Evolutionary conservation across 805 yeast genomes (phyloP).

Genomic region (Candida ascalaphidarum): DNA sequence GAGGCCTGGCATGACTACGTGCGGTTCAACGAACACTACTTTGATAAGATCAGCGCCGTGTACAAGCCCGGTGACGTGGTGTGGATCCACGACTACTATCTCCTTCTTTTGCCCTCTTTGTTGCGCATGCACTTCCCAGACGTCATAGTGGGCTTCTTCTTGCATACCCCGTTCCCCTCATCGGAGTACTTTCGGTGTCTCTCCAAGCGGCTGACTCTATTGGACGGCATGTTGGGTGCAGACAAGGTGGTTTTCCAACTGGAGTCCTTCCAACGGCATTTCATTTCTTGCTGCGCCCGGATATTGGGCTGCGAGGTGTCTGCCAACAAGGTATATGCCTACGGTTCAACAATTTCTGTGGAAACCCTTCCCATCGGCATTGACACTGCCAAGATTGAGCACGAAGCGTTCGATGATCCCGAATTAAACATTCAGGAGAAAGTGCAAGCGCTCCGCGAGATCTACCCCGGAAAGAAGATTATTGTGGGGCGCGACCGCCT

Average conservation of each 20-base stretch:
- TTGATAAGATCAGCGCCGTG: conserved; percentile 61
- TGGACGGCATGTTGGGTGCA: conserved; percentile 90
- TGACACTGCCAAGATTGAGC: conserved; percentile 60
- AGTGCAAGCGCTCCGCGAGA: conserved; percentile 52
- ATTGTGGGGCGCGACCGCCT: conserved; percentile 92
- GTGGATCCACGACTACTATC: conserved; percentile 88
- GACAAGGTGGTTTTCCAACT: conserved; percentile 83
- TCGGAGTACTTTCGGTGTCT: conserved; percentile 88
- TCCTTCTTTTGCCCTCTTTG: conserved; percentile 74
- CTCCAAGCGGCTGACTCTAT: conserved; percentile 69
- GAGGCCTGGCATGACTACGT: conserved; percentile 84
- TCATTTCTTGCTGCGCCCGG: conserved; percentile 83
- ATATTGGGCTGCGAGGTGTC: conserved; percentile 74
- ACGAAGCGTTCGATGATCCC: conserved; percentile 40
- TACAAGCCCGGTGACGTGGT: conserved; percentile 86
- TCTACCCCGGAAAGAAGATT: conserved; percentile 60
- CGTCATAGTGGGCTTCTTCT: conserved; percentile 66
- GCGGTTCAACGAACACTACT: conserved; percentile 82
- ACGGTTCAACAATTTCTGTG: conserved; percentile 70
- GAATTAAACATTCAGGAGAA: conserved; percentile 46
- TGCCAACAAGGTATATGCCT: conserved; percentile 50
- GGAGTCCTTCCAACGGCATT: conserved; percentile 81
- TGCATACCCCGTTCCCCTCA: conserved; percentile 93
- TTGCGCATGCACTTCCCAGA: conserved; percentile 69
- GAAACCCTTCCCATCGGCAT: conserved; percentile 85